Evolutionary conservation across 352 stramenopile genomes (phyloP).

Genomic region (Pythium utonaiense): DNA sequence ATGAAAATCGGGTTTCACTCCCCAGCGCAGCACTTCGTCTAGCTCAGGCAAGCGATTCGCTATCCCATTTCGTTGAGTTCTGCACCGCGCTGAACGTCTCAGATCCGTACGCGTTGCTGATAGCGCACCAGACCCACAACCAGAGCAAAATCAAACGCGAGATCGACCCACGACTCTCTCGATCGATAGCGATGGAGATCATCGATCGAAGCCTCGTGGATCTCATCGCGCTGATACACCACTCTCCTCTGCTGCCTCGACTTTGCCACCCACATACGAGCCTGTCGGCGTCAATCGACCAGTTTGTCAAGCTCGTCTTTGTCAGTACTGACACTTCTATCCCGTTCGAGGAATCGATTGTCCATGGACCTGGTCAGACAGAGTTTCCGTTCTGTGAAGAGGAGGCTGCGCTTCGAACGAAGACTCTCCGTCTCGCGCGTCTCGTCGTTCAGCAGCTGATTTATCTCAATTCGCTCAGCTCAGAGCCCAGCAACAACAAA

Average conservation of each 20-base stretch:
- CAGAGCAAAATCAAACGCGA: neutral
- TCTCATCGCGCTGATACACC: slow-evolving; percentile 1
- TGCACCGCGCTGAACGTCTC: neutral
- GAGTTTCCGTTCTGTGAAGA: neutral
- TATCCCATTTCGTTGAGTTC: neutral
- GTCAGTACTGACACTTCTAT: neutral
- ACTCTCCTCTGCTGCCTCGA: neutral
- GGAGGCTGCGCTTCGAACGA: neutral
- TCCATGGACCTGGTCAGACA: too few relatives aligned
- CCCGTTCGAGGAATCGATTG: neutral
- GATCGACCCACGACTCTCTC: neutral
- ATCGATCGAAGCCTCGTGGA: slow-evolving; percentile 1
- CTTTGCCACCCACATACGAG: neutral
- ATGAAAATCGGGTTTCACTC: neutral
- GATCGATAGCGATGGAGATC: neutral
- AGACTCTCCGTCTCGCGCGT: neutral
- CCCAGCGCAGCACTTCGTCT: neutral
- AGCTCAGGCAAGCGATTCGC: neutral
- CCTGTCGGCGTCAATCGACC: neutral
- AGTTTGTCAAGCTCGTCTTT: slow-evolving; percentile 15
- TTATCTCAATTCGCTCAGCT: neutral
- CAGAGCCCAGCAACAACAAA: neutral
- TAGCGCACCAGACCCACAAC: neutral
- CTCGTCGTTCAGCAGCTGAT: slow-evolving; percentile 8
- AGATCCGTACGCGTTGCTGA: neutral